Evolutionary conservation across 176 grass and related monocot genomes (phyloP), one percentile per base, ranked within the genome.

Genomic region (Leersia perrieri): DNA sequence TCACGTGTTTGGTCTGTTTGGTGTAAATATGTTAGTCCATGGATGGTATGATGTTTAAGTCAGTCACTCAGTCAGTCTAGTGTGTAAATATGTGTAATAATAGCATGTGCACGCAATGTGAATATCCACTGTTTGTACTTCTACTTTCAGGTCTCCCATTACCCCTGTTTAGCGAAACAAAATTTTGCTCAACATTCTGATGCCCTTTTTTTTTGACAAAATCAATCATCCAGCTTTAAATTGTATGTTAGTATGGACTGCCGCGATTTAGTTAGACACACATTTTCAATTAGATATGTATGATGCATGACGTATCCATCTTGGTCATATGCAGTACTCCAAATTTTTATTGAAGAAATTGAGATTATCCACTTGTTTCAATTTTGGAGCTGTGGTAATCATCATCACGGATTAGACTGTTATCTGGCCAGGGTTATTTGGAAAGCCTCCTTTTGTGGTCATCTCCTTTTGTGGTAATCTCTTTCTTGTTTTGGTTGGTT

Each of bases 11-110:
- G 40, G 47, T 12, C 49, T 18, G n/a, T 33, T 27, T 49, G 15
- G 5, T 78, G 60, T 83, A 82, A 33, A 83, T 82, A 76, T 38
- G 34, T n/a, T n/a, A n/a, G n/a, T n/a, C n/a, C n/a, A n/a, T n/a
- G n/a, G n/a, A n/a, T n/a, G n/a, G n/a, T n/a, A n/a, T n/a, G n/a
- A n/a, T n/a, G n/a, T n/a, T n/a, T n/a, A n/a, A n/a, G n/a, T n/a
- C n/a, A n/a, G n/a, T n/a, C n/a, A n/a, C n/a, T n/a, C n/a, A n/a
- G n/a, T 65, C 35, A 58, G 36, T 82, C 76, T 51, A 40, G 55
- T 58, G 53, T 53, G 40, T 79, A 85, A 58, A 42, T 69, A 13
- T 25, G 68, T 33, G 67, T 36, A n/a, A n/a, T n/a, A n/a, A n/a
- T n/a, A 35, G 9, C 28, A 47, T 73, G n/a, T 78, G 51, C 2